phyloP scores from a whole-genome alignment of 495 filamentous ascomycete species.

The Penicillium fimorum region DNA sequence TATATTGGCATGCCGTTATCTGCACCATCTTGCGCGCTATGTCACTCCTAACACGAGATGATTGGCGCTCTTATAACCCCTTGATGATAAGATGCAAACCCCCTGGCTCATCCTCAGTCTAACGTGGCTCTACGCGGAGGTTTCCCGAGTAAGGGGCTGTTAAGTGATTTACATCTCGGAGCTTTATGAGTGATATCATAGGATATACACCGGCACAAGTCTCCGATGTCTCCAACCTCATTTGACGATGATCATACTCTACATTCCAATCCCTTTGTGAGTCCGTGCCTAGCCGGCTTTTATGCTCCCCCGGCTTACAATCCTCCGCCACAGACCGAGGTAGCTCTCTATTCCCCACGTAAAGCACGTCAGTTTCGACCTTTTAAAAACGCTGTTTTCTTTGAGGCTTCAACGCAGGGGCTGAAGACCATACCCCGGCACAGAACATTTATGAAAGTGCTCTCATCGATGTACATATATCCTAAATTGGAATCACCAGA shows the following conservation, averaged over 20 bases:
- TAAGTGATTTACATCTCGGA: slow-evolving; percentile 1
- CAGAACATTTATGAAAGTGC: background rate
- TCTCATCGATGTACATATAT: background rate
- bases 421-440: background rate
- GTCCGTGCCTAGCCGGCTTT: slow-evolving; percentile 11
- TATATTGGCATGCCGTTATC: background rate
- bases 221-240: slow-evolving; percentile 5
- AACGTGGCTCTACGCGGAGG: slow-evolving; percentile 6
- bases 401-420: slow-evolving; percentile 2
- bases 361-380: slow-evolving; percentile 9
- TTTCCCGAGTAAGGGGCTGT: slow-evolving; percentile 1
- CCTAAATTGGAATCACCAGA: background rate
- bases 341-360: slow-evolving; percentile 8
- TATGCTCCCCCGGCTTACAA: background rate
- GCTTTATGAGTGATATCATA: slow-evolving; percentile 11
- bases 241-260: background rate
- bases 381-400: background rate
- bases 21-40: slow-evolving; percentile 5
- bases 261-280: slow-evolving; percentile 15
- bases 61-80: slow-evolving; percentile 1
- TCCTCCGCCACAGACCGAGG: slow-evolving; percentile 7
- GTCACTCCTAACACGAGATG: slow-evolving; percentile 4
- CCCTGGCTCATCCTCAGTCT: background rate
- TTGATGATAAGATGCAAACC: background rate
- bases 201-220: slow-evolving; percentile 5